A percentile compares a stretch with the other conserved stretches of the same genome.
phyloP scores from a whole-genome alignment of 148 eudicot genomes.

The Salicornia ramosissima region DNA sequence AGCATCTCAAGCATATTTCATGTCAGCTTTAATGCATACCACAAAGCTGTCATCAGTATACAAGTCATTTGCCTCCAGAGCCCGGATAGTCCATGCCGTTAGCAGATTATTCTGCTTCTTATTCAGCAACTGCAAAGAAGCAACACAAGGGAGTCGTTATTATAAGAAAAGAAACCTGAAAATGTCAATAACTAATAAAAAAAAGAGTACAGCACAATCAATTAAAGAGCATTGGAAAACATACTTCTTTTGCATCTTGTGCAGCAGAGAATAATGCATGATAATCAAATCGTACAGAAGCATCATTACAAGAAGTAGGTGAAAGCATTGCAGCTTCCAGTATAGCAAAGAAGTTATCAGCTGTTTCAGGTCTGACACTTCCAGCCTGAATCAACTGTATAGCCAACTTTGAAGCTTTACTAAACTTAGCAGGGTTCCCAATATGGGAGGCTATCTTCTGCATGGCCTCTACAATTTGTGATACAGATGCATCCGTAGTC shows the following conservation, averaged over 20 bases:
- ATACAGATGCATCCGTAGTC: conserved; percentile 75
- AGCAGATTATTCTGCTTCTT: conserved; percentile 70
- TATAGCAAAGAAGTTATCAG: conserved; percentile 59
- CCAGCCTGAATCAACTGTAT: conserved; percentile 86
- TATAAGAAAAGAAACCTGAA: not conserved
- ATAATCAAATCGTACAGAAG: conserved; percentile 66
- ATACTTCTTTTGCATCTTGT: conserved; percentile 68
- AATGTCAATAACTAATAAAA: not conserved
- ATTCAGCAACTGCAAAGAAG: conserved; percentile 48
- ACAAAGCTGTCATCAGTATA: conserved; percentile 97
- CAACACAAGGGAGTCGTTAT: conserved; percentile 5
- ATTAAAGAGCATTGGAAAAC: conserved; percentile 8
- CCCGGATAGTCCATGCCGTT: conserved; percentile 61
- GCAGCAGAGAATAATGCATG: conserved; percentile 77
- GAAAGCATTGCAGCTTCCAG: conserved; percentile 84
- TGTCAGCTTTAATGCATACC: conserved; percentile 40
- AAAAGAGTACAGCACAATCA: not conserved
- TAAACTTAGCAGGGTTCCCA: conserved; percentile 54
- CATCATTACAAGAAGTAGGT: conserved; percentile 56
- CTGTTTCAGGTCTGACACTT: conserved; percentile 68
- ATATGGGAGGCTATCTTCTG: conserved; percentile 86
- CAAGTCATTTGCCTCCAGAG: conserved; percentile 86
- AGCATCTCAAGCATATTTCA: not conserved
- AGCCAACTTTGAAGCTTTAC: conserved; percentile 89
- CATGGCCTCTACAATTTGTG: conserved; percentile 88